Conservation (phyloP, 2,329 filamentous ascomycete genomes). For the Fusarium sp. region DNA sequence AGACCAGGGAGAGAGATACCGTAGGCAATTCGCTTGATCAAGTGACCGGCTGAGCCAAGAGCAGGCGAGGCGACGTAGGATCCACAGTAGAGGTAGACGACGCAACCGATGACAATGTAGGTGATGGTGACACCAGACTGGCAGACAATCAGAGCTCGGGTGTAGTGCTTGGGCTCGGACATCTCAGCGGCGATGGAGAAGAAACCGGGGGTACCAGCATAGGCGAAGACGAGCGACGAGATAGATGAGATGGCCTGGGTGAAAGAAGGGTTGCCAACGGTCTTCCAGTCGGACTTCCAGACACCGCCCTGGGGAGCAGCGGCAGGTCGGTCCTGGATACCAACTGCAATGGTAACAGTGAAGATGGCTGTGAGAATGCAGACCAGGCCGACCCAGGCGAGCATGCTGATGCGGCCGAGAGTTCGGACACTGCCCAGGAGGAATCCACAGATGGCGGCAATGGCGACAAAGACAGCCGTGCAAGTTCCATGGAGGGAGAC, state of each 20-base stretch:
- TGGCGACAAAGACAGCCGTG: constrained; percentile 58
- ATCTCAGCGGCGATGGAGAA: constrained; percentile 53
- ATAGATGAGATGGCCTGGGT: constrained; percentile 51
- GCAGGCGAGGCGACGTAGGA: constrained; percentile 62
- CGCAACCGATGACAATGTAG: constrained; percentile 54
- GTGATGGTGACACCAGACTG: constrained; percentile 50
- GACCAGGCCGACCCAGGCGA: constrained; percentile 50
- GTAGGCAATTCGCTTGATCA: constrained; percentile 61
- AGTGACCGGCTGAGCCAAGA: constrained; percentile 59
- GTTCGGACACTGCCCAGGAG: constrained; percentile 53
- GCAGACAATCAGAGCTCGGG: constrained; percentile 46
- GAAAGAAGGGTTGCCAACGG: constrained; percentile 51
- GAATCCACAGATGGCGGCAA: constrained; percentile 51
- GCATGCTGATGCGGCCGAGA: constrained; percentile 51
- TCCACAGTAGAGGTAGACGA: constrained; percentile 62
- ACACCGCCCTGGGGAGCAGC: constrained; percentile 31
- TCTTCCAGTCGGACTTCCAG: constrained; percentile 52
- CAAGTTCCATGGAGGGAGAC: constrained; percentile 56
- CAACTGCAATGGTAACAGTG: constrained; percentile 43
- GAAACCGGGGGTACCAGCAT: constrained; percentile 54
- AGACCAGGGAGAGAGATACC: constrained; percentile 54
- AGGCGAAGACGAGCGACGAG: constrained; percentile 55
- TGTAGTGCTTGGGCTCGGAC: constrained; percentile 50
- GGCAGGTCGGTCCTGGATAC: constrained; percentile 38
- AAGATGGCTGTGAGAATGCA: constrained; percentile 44